These are phyloP conservation scores for Chiua virens DNA, from an alignment of 768 basidiomycete species.

Conservation along the genomic window DNA sequence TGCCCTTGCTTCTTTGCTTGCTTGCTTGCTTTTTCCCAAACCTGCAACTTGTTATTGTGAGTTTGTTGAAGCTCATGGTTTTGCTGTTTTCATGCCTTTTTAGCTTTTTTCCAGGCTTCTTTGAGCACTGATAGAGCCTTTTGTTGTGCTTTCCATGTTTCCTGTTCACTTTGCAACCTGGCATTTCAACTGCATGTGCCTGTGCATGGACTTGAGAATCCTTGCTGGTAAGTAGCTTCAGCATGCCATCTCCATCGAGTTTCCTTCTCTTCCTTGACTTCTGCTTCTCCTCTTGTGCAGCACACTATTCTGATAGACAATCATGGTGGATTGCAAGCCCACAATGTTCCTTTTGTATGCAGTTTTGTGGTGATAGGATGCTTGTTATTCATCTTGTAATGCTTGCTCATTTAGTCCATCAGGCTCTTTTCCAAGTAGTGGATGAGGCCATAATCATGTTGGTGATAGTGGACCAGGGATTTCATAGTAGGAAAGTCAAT, in stretches of 20 bases:
- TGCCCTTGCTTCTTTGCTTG: too few species aligned
- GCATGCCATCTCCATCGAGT: slow-evolving; percentile 20
- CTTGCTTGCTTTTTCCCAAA: too few species aligned
- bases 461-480: not conserved
- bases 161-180: not conserved
- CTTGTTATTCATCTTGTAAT: not conserved
- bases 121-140: not conserved
- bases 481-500: not conserved
- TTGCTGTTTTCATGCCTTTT: slow-evolving; percentile 1
- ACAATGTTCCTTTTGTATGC: not conserved
- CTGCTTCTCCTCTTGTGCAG: slow-evolving; percentile 14
- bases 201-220: slow-evolving; percentile 12
- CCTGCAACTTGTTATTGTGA: too few species aligned
- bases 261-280: slow-evolving; percentile 5
- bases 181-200: not conserved
- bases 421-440: not conserved
- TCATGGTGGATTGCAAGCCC: slow-evolving; percentile 11
- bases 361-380: not conserved
- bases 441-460: not conserved
- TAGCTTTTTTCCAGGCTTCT: slow-evolving; percentile 19
- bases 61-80: too few species aligned
- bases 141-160: not conserved
- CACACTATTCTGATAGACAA: slow-evolving; percentile 11
- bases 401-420: not conserved
- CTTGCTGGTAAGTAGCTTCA: slow-evolving; percentile 19